phyloP scores from a whole-genome alignment of 257 asterid genomes.

The Haberlea rhodopensis region DNA sequence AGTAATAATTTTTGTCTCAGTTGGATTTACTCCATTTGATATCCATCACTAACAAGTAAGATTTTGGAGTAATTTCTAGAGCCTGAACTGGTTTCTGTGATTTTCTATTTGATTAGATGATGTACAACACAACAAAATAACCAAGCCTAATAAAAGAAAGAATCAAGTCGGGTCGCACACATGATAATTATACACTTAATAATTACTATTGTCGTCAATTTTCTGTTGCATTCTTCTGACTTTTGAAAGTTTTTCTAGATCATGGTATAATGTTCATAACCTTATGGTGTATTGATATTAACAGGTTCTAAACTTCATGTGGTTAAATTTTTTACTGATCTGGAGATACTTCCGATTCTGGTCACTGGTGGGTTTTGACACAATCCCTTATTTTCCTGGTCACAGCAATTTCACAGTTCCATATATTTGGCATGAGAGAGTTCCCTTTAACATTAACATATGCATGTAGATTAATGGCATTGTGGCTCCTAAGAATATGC shows the following conservation, averaged over 20 bases:
- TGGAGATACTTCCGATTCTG: slow-evolving; percentile 97
- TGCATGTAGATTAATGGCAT: slow-evolving; percentile 78
- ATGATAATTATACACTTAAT: not conserved
- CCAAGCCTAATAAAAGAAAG: too few species aligned
- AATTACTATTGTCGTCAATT: not conserved
- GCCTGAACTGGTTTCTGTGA: too few species aligned
- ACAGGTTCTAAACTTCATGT: slow-evolving; percentile 95
- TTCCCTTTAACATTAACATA: slow-evolving; percentile 19
- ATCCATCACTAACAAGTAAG: too few species aligned
- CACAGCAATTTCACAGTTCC: slow-evolving; percentile 9
- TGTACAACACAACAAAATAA: too few species aligned
- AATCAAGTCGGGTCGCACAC: too few species aligned
- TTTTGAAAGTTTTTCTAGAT: not conserved
- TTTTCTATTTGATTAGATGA: too few species aligned
- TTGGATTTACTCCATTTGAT: too few species aligned
- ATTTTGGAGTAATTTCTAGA: too few species aligned
- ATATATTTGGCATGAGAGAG: slow-evolving; percentile 18
- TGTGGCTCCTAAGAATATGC: slow-evolving; percentile 96
- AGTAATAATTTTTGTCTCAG: too few species aligned
- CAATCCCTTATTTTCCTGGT: slow-evolving; percentile 15
- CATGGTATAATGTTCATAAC: slow-evolving; percentile 17
- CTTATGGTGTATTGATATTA: slow-evolving; percentile 21
- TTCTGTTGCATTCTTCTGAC: not conserved
- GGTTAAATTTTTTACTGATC: slow-evolving; percentile 92
- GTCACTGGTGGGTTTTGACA: slow-evolving; percentile 64